Base-by-base conservation (phyloP, 2,329 filamentous ascomycete genomes). In the Monosporascus sp. region DNA sequence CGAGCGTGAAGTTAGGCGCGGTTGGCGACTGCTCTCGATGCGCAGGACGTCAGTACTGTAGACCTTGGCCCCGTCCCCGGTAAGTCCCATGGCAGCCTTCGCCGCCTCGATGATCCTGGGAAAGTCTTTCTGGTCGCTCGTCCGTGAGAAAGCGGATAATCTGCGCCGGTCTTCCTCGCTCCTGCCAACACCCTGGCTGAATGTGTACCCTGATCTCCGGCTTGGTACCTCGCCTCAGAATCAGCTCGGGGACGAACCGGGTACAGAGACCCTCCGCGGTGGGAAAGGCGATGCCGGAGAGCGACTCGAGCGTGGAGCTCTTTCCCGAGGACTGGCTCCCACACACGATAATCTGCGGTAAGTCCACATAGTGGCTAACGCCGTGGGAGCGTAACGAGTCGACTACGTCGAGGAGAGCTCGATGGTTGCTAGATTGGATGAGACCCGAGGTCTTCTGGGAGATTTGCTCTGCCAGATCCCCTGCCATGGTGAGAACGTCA, bases 211-310 rank as follows among this genome's bases (percentile, higher is more conserved):
- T 56, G 37, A 74, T 67, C 51, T 57, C 56, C n/a, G 48, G 51
- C 0, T 66, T 53, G 0, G 66, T 55, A 0, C 66, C 51, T 2
- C 76, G 74, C 4, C 81, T 75, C 2, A 86, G 70, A 17, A 82
- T 71, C n/a, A 86, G 67, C 63, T 86, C 80, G 0, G 81, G 86
- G 0, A 81, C 76, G 56, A 86, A 85, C 0, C 79, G 73, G 0
- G 83, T 85, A 64, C 82, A 85, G 0, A 84, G 60, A 37, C 73
- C 77, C 48, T 79, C 77, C 78, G 43, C 43, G 7, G 71, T 68
- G 0, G 81, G 82, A 55, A 86, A 86, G 0, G 73, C 71, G 3
- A 86, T 73, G 8, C 79, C 74, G 9, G 53, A 54, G 43, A 85
- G 76, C 0, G 78, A 77, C 58, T 84, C 78, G 0, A 84, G 70